Evolutionary conservation across 2,329 filamentous ascomycete genomes (phyloP).

Genomic region (Aspergillus sp.): DNA sequence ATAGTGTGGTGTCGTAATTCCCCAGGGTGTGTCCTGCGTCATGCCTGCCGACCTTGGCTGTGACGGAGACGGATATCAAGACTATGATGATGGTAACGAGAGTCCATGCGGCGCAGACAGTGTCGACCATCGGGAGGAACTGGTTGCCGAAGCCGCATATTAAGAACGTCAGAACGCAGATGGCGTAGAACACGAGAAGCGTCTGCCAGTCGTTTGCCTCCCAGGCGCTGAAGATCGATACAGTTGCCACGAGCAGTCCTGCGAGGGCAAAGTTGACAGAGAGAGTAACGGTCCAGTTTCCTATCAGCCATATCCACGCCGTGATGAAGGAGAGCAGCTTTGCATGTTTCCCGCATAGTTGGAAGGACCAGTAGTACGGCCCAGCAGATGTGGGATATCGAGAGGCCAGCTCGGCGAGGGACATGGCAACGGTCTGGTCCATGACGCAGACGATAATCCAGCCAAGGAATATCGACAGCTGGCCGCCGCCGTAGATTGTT

Average conservation of each 20-base stretch:
- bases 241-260: conserved; percentile 45
- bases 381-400: conserved; percentile 55
- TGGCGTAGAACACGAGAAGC: conserved; percentile 68
- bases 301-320: conserved; percentile 55
- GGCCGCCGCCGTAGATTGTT: conserved; percentile 36
- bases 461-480: conserved; percentile 57
- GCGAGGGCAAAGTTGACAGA: conserved; percentile 59
- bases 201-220: conserved; percentile 62
- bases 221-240: conserved; percentile 57
- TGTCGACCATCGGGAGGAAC: conserved; percentile 65
- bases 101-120: conserved; percentile 57
- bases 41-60: conserved; percentile 56
- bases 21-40: conserved; percentile 53
- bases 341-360: conserved; percentile 42
- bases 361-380: conserved; percentile 57
- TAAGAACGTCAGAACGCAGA: conserved; percentile 64
- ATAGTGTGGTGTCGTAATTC: conserved; percentile 56
- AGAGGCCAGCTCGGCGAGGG: conserved; percentile 53
- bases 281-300: conserved; percentile 54
- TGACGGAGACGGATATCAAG: conserved; percentile 56
- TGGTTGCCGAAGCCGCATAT: conserved; percentile 68
- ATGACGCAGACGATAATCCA: conserved; percentile 57
- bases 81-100: conserved; percentile 57
- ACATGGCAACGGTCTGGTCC: conserved; percentile 54
- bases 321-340: conserved; percentile 54